Conservation (phyloP, 2,329 filamentous ascomycete species). For the Fusarium veterinarium region DNA sequence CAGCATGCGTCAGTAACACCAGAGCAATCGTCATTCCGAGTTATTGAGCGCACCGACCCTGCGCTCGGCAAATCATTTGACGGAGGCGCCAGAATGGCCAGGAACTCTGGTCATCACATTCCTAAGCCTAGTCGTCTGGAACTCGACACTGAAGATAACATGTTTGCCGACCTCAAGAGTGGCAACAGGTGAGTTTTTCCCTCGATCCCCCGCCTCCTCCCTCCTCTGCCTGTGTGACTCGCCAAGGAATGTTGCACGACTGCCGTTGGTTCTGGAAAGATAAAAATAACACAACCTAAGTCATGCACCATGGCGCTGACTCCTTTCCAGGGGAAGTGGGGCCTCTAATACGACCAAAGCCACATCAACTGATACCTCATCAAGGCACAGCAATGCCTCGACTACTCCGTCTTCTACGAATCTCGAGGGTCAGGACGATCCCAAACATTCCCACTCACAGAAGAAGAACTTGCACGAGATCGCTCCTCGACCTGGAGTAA, state of each 20-base stretch:
- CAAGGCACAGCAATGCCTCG: constrained; percentile 71
- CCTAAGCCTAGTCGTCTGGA: constrained; percentile 54
- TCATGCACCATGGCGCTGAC: constrained; percentile 50
- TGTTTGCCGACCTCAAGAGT: constrained; percentile 67
- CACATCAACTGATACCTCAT: constrained; percentile 69
- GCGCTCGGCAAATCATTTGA: constrained; percentile 61
- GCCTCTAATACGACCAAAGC: constrained; percentile 72
- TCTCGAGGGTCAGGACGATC: constrained; percentile 46
- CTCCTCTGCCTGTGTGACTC: constrained; percentile 35
- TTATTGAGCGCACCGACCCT: constrained; percentile 65
- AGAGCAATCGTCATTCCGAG: constrained; percentile 66
- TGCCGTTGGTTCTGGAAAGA: constrained; percentile 32
- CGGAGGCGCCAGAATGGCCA: constrained; percentile 58
- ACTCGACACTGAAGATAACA: constrained; percentile 65
- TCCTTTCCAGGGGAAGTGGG: constrained; percentile 64
- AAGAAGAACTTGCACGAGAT: constrained; percentile 54
- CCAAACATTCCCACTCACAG: constrained; percentile 46
- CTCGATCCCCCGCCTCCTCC: constrained; percentile 12
- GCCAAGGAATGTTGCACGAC: constrained; percentile 33
- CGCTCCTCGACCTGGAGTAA: constrained; percentile 56
- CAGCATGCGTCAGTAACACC: constrained; percentile 61
- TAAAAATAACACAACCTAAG: constrained; percentile 43
- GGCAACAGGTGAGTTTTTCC: constrained; percentile 63
- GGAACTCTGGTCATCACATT: constrained; percentile 50
- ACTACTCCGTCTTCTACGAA: constrained; percentile 69